Base-by-base conservation (phyloP, 2,329 filamentous ascomycete genomes). In the Hypoxylon sp. region DNA sequence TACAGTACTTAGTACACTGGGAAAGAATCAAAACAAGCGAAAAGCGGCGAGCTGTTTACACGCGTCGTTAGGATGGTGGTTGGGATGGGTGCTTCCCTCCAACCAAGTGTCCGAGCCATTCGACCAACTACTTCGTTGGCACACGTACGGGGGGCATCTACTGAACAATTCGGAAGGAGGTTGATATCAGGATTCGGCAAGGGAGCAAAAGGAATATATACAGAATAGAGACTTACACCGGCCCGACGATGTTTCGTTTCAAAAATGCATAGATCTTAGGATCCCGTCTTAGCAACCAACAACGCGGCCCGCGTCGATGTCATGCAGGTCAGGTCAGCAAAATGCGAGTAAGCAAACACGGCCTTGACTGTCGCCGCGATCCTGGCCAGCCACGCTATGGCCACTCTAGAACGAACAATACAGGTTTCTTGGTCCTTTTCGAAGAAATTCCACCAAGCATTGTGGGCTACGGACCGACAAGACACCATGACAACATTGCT, bases 311-410 rank as follows among this genome's bases (percentile, higher is more conserved):
- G 59, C 50, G 55, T 40, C 35, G 25, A 55, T 56, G 31, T 40
- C 40, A 66, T 68, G 65, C 55, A 61, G 55, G 53, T 69, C 37
- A 60, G 58, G 51, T 25, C 30, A 13, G 17, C n/a, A 42, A 59
- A 20, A 62, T 64, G 69, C 68, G 64, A 61, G 59, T 65, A 63
- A 69, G 66, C 49, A 66, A 53, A 51, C 54, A 61, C 31, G 35
- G 55, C 37, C 48, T 44, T 51, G 40, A 59, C 22, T 33, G 40
- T 48, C 61, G 59, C 37, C 27, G 42, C 20, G 44, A 67, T 67
- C 50, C 50, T 46, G 53, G 37, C 48, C 57, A 11, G 48, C 63
- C 53, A 51, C 17, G 14, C 22, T 37, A 11, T 17, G n/a, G 25
- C 56, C 33, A 35, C 27, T n/a, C n/a, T 25, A 44, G 30, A 48